Percentiles rank a stretch among this genome's conserved stretches.
phyloP scores from a whole-genome alignment of 768 basidiomycete genomes.

The Psilocybe tampanensis region DNA sequence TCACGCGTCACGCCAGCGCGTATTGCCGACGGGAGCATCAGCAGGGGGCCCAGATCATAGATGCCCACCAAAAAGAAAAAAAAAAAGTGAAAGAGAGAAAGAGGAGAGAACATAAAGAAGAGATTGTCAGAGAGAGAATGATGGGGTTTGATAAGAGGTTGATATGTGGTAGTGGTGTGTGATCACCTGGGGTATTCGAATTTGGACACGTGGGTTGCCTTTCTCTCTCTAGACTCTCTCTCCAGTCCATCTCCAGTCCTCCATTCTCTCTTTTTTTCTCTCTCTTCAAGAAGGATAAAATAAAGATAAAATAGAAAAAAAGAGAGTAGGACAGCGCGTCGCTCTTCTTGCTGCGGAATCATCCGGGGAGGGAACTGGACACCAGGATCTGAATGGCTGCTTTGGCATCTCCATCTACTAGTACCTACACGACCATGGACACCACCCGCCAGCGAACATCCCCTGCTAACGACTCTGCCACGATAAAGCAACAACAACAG shows the following conservation, averaged over 20 bases:
- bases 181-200: background rate
- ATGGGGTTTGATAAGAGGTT: background rate
- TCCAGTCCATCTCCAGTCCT: background rate
- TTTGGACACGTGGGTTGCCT: conserved; percentile 6
- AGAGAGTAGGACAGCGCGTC: background rate
- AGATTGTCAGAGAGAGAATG: background rate
- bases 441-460: conserved; percentile 65
- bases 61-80: too few species aligned
- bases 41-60: too few species aligned
- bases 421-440: conserved; percentile 64
- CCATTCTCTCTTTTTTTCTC: background rate
- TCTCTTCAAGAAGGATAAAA: too few species aligned
- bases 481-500: background rate
- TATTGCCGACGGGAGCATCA: too few species aligned
- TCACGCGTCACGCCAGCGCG: background rate
- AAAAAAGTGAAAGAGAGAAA: too few species aligned
- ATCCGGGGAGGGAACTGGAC: background rate
- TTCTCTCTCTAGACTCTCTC: background rate
- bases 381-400: conserved; percentile 63
- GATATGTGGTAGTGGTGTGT: background rate
- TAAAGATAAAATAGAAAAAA: too few species aligned
- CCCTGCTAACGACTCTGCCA: conserved; percentile 52
- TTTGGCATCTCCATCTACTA: conserved; percentile 72
- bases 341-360: background rate
- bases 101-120: too few species aligned